Conservation (phyloP, 495 filamentous ascomycete genomes). For the Penicillium psychrofluorescens region DNA sequence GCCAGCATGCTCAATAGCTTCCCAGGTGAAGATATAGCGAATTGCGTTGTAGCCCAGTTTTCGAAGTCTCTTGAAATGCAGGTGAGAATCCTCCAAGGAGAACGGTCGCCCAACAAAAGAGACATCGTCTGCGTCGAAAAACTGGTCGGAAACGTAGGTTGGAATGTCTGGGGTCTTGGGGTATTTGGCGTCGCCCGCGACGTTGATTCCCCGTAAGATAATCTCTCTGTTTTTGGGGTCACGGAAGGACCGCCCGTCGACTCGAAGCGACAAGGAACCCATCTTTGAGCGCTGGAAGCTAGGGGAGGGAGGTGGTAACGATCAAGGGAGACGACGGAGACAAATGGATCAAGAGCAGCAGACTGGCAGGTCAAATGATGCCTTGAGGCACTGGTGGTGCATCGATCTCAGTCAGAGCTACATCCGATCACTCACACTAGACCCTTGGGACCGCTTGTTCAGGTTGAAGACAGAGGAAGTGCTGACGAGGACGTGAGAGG, state of each 20-base stretch:
- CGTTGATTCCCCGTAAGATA: conserved; percentile 62
- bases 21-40: conserved; percentile 96
- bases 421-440: too few relatives aligned
- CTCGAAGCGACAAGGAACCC: conserved; percentile 50
- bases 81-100: conserved; percentile 68
- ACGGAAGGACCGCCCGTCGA: conserved; percentile 77
- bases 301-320: too few relatives aligned
- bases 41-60: conserved; percentile 94
- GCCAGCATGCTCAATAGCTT: conserved; percentile 91
- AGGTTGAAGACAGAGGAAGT: not conserved
- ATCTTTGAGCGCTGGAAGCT: conserved; percentile 11
- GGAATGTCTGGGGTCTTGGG: conserved; percentile 73
- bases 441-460: too few relatives aligned
- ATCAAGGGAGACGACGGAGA: too few relatives aligned
- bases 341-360: too few relatives aligned
- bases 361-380: too few relatives aligned
- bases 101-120: conserved; percentile 88
- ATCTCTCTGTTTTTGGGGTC: conserved; percentile 62
- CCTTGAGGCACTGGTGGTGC: too few relatives aligned
- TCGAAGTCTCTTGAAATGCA: conserved; percentile 79
- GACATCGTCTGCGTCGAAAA: conserved; percentile 89
- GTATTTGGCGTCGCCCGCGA: conserved; percentile 60
- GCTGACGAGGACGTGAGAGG: not conserved
- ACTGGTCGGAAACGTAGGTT: conserved; percentile 68
- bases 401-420: too few relatives aligned